phyloP scores from a whole-genome alignment of 2,329 filamentous ascomycete genomes.

The Aspergillus ruber region DNA sequence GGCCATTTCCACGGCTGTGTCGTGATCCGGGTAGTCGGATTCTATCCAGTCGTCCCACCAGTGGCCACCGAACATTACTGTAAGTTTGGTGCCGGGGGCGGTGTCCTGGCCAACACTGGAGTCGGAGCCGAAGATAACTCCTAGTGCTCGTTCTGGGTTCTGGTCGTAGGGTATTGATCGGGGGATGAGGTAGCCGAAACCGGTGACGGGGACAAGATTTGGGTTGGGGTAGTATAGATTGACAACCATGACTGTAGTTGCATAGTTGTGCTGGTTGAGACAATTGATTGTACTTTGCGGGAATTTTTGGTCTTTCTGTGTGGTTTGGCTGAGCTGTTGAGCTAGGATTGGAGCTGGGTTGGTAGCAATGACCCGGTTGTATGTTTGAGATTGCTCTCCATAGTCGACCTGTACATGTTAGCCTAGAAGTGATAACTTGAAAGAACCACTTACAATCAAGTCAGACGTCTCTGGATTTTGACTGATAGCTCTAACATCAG shows the following conservation, averaged over 20 bases:
- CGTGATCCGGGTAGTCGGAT: conserved; percentile 54
- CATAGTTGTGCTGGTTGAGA: conserved; percentile 43
- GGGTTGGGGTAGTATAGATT: conserved; percentile 75
- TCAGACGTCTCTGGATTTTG: conserved; percentile 16
- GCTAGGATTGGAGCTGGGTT: conserved; percentile 22
- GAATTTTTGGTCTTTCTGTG: conserved; percentile 1
- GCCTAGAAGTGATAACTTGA: too few species aligned
- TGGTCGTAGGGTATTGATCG: conserved; percentile 61
- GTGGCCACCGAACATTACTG: conserved; percentile 91
- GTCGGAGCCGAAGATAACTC: conserved; percentile 86
- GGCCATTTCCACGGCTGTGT: conserved; percentile 65
- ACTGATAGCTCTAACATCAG: conserved; percentile 45
- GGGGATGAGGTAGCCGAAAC: conserved; percentile 91
- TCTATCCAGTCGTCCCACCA: conserved; percentile 65
- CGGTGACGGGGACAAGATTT: conserved; percentile 58
- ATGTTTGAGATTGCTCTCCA: conserved; percentile 6
- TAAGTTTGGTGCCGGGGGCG: conserved; percentile 69
- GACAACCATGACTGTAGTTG: conserved; percentile 82
- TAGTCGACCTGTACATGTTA: conserved; percentile 11
- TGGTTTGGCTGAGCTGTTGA: conserved; percentile 14
- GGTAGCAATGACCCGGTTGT: conserved; percentile 30
- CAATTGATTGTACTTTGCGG: conserved; percentile 15
- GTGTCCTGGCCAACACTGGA: conserved; percentile 52
- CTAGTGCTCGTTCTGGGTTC: conserved; percentile 77
- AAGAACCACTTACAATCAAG: conserved; percentile 16